A percentile compares a stretch with the other conserved stretches of the same genome.
phyloP scores from a whole-genome alignment of 352 stramenopile genomes.

The Globisporangium spiculum region DNA sequence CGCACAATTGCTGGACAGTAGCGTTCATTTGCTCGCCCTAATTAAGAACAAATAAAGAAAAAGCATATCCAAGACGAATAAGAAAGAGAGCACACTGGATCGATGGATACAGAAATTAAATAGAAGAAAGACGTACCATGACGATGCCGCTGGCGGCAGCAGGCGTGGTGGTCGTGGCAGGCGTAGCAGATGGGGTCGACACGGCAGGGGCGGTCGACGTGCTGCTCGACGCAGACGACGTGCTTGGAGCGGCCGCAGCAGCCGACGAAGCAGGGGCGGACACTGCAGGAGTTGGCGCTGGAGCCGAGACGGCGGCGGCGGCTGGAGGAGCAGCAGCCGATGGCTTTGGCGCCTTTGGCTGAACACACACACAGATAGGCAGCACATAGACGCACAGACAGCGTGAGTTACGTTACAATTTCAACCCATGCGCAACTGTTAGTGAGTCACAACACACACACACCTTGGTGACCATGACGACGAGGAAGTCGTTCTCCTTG shows the following conservation, averaged over 20 bases:
- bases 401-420: background rate
- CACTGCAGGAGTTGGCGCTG: slow-evolving; percentile 20
- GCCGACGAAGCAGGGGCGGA: slow-evolving; percentile 25
- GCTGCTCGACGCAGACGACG: slow-evolving; percentile 69
- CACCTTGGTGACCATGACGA: slow-evolving; percentile 86
- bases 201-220: slow-evolving; percentile 55
- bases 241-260: slow-evolving; percentile 41
- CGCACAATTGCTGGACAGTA: slow-evolving; percentile 68
- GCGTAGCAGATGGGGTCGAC: slow-evolving; percentile 60
- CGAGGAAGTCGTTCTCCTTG: slow-evolving; percentile 87
- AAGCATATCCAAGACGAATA: background rate
- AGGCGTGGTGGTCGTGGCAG: slow-evolving; percentile 31
- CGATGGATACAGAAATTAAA: background rate
- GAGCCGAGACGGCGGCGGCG: slow-evolving; percentile 10
- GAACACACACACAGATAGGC: background rate
- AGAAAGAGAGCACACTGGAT: background rate
- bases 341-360: slow-evolving; percentile 62
- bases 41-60: background rate
- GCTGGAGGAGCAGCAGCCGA: slow-evolving; percentile 32
- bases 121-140: slow-evolving; percentile 17
- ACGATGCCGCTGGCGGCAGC: slow-evolving; percentile 22
- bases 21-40: slow-evolving; percentile 49
- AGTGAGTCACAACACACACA: background rate
- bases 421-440: background rate
- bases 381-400: background rate